phyloP scores from a whole-genome alignment of 805 yeast genomes.

The Martiniozyma abietophila region DNA sequence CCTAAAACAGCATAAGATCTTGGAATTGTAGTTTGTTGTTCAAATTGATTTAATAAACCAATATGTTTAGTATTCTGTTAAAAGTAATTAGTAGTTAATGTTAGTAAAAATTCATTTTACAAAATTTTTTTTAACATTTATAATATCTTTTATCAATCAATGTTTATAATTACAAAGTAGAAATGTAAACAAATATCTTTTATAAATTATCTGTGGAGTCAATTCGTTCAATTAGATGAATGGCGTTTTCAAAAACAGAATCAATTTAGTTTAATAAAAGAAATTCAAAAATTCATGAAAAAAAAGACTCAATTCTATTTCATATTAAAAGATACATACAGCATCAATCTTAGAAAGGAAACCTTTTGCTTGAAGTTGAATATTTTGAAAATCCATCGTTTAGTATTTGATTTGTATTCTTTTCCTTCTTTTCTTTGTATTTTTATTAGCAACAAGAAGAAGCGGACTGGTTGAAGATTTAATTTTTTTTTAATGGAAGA shows the following conservation, averaged over 20 bases:
- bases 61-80: slow-evolving; percentile 20
- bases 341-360: slow-evolving; percentile 19
- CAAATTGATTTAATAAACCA: slow-evolving; percentile 31
- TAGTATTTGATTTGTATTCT: no score
- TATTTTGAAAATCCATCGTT: slow-evolving; percentile 22
- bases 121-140: slow-evolving; percentile 1
- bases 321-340: no score
- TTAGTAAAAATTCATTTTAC: neutral
- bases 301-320: neutral
- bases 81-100: neutral
- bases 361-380: slow-evolving; percentile 22
- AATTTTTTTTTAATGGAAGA: no score
- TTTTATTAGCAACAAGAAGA: no score
- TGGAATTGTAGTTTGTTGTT: slow-evolving; percentile 46
- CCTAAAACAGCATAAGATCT: slow-evolving; percentile 78
- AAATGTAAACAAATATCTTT: no score
- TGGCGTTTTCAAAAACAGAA: no score
- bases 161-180: neutral
- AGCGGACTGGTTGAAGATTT: no score
- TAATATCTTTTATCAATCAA: neutral
- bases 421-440: no score
- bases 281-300: neutral
- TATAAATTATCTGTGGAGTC: no score
- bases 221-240: no score
- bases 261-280: no score